Conservation (phyloP, 176 grass and related monocot species). For the Puccinellia tenuiflora region DNA sequence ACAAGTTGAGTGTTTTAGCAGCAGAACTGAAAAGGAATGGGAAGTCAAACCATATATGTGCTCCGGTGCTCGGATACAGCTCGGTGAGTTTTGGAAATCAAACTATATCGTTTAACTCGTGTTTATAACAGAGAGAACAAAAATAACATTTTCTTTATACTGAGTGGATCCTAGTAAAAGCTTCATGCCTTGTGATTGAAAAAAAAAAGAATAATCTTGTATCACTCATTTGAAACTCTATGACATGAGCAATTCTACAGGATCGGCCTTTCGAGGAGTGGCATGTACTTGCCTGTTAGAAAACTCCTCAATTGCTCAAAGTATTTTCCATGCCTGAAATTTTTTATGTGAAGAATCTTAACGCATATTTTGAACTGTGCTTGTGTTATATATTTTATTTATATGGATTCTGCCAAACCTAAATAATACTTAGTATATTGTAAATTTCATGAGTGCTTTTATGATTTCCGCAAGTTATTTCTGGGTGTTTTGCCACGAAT, state of each 20-base stretch:
- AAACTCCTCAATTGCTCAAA: neutral
- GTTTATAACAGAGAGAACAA: too few species aligned
- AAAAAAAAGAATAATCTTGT: neutral
- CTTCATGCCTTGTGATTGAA: neutral
- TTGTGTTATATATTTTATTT: too few species aligned
- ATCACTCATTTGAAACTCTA: neutral
- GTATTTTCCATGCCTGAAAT: neutral
- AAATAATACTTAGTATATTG: too few species aligned
- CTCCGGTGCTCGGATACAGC: neutral
- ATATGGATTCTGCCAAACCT: too few species aligned
- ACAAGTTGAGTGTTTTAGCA: conserved; percentile 16
- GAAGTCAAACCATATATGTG: neutral
- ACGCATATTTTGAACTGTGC: neutral
- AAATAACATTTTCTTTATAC: too few species aligned
- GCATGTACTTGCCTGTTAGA: neutral
- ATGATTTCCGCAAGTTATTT: too few species aligned
- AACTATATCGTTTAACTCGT: neutral
- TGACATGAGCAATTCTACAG: neutral
- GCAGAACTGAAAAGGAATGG: conserved; percentile 10
- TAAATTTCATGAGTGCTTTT: too few species aligned
- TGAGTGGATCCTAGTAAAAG: neutral
- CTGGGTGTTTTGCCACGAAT: too few species aligned
- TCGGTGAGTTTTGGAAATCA: neutral
- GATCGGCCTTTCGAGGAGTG: neutral
- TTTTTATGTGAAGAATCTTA: neutral